A percentile compares a stretch with the other conserved stretches of the same genome.
These are phyloP conservation scores for Dryas alaskensis DNA, from an alignment of 306 rosid species.

Conservation along the genomic window DNA sequence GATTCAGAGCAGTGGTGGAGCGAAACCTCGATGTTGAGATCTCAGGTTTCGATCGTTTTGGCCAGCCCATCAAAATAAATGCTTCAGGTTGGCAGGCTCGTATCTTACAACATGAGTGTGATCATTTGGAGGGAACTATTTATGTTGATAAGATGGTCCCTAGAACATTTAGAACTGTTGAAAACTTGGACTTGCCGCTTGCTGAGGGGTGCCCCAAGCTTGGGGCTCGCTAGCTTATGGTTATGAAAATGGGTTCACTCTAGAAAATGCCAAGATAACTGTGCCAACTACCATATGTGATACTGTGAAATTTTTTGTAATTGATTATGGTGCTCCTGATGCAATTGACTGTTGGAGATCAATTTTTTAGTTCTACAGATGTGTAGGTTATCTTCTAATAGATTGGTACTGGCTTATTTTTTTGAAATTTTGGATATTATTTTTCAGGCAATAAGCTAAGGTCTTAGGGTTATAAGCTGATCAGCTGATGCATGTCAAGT, in stretches of 20 bases:
- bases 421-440: neutral
- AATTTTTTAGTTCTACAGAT: neutral
- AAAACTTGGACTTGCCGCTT: constrained; percentile 72
- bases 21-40: constrained; percentile 81
- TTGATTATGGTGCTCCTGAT: neutral
- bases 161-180: constrained; percentile 71
- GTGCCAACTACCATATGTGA: neutral
- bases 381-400: neutral
- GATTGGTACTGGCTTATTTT: neutral
- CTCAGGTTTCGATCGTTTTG: constrained; percentile 72
- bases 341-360: neutral
- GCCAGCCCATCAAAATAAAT: constrained; percentile 53
- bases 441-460: too few species aligned
- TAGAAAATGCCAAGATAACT: neutral
- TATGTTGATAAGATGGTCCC: constrained; percentile 89
- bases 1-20: constrained; percentile 82
- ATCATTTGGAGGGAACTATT: constrained; percentile 83
- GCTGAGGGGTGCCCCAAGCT: constrained; percentile 80
- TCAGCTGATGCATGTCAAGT: too few species aligned
- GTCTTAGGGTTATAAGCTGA: too few species aligned
- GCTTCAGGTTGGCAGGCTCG: constrained; percentile 97
- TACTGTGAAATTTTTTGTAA: neutral
- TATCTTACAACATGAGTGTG: constrained; percentile 87
- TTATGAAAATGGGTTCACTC: neutral
- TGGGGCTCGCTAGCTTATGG: constrained; percentile 44